These are phyloP conservation scores for Crithidia bombi DNA, from an alignment of 208 protist species.

Conservation along the genomic window DNA sequence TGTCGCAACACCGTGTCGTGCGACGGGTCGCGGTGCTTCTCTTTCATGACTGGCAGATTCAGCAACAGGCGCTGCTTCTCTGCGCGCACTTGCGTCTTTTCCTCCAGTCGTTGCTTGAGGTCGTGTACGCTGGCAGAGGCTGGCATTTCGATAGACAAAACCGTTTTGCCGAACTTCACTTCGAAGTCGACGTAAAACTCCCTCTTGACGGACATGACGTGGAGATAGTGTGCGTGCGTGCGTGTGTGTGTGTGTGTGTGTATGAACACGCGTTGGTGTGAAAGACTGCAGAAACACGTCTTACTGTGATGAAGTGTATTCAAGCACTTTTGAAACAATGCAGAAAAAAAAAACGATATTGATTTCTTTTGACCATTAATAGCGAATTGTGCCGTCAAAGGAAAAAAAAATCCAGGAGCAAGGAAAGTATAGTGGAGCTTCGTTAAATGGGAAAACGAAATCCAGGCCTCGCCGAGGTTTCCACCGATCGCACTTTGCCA, in stretches of 20 bases:
- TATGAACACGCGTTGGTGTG: not conserved
- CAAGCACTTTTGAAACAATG: no score
- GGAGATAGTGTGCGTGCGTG: not conserved
- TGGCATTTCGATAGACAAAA: conserved; percentile 38
- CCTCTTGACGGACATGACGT: conserved; percentile 10
- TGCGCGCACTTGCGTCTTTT: conserved; percentile 41
- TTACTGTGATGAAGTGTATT: no score
- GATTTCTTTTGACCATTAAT: no score
- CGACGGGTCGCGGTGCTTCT: conserved; percentile 41
- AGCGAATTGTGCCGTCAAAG: no score
- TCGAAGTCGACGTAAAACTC: conserved; percentile 39
- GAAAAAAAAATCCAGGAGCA: no score
- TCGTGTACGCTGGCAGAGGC: conserved; percentile 47
- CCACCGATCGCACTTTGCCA: no score
- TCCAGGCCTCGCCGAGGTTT: no score
- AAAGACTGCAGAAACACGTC: no score
- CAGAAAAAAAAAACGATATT: no score
- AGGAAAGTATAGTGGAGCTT: no score
- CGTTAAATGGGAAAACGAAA: no score
- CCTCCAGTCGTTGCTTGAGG: conserved; percentile 53
- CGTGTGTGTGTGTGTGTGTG: not conserved
- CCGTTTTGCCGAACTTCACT: conserved; percentile 36
- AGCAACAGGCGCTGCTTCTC: conserved; percentile 77
- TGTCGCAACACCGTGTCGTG: conserved; percentile 35
- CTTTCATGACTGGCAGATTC: conserved; percentile 61